Base-by-base conservation (phyloP, 2,329 filamentous ascomycete genomes). In the Hymenoscyphus fraxineus region DNA sequence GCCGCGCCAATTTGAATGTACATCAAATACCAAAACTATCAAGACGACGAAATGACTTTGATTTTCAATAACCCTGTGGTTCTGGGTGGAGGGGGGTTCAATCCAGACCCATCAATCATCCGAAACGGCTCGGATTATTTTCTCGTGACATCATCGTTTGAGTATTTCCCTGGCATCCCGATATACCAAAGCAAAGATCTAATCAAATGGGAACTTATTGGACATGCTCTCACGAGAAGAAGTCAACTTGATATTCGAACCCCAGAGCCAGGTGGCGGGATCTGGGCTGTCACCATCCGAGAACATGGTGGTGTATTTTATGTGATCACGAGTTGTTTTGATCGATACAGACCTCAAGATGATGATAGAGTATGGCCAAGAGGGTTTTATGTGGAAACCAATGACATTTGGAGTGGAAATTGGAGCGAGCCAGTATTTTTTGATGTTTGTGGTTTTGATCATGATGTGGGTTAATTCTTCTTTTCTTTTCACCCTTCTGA, bases 361-460 rank as follows among this genome's bases (percentile, higher is more conserved):
- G 67, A 15, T 71, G 59, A 66, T 80, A 71, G 67, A 76, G 67
- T 83, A 79, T 61, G 59, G 59, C 59, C 59, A 22, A 61, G 59
- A n/a, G 59, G 59, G 13, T 86, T 86, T 66, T 85, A 83, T 60
- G 80, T 85, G 1, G 79, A 76, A 65, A 85, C 81, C 0, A 76
- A 78, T 12, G 77, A 85, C 82, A 76, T 80, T 0, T 70, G 76
- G 16, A 79, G 82, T 35, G 85, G 84, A 0, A 84, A 83, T 0
- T 88, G 85, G 85, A 85, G 83, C 0, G 85, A 88, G 60, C 85
- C 85, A 0, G 73, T 84, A 7, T 85, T 84, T 69, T 78, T 81
- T 72, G 88, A 87, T 71, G 83, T 82, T 0, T 86, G 83, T 0
- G 85, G 85, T 1, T 88, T 88, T 69, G 86, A 88, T 70, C 85